These are phyloP conservation scores for Leucoagaricus sp. DNA, from an alignment of 1,284 basidiomycete species.

Conservation along the genomic window DNA sequence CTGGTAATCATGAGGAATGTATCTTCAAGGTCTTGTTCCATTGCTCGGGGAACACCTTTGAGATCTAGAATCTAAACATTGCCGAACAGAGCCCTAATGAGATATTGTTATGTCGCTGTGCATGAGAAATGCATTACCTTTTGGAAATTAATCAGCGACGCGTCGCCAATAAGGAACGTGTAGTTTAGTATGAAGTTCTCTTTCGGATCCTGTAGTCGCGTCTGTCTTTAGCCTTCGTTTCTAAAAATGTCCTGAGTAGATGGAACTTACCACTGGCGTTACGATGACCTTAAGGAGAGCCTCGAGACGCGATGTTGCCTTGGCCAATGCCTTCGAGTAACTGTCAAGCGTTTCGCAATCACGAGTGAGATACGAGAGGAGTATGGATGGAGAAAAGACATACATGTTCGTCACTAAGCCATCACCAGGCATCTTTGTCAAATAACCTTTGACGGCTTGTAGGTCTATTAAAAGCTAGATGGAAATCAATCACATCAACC, in stretches of 20 bases:
- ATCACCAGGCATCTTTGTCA: slow-evolving; percentile 83
- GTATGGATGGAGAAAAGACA: slow-evolving; percentile 12
- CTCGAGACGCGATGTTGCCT: slow-evolving; percentile 81
- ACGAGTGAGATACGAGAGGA: slow-evolving; percentile 3
- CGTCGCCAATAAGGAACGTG: slow-evolving; percentile 88
- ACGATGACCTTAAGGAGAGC: slow-evolving; percentile 93
- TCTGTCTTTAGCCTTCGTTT: background rate
- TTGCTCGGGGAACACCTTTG: slow-evolving; percentile 85
- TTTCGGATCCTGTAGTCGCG: slow-evolving; percentile 67
- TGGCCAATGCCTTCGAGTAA: slow-evolving; percentile 80
- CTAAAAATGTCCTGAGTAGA: background rate
- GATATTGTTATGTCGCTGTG: background rate
- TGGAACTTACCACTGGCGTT: slow-evolving; percentile 73
- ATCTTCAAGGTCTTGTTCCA: slow-evolving; percentile 90
- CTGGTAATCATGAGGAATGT: slow-evolving; percentile 90
- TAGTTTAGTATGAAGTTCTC: slow-evolving; percentile 95
- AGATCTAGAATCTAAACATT: slow-evolving; percentile 82
- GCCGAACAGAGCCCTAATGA: slow-evolving; percentile 3
- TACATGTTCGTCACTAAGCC: slow-evolving; percentile 58
- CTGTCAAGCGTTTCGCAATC: slow-evolving; percentile 37
- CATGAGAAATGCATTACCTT: slow-evolving; percentile 59
- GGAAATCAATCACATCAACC: background rate
- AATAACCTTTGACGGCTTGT: slow-evolving; percentile 81
- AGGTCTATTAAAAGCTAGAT: slow-evolving; percentile 86
- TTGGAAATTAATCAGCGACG: slow-evolving; percentile 95